These are phyloP conservation scores for Podaxis sp. DNA, from an alignment of 768 basidiomycete genomes.

Conservation along the genomic window DNA sequence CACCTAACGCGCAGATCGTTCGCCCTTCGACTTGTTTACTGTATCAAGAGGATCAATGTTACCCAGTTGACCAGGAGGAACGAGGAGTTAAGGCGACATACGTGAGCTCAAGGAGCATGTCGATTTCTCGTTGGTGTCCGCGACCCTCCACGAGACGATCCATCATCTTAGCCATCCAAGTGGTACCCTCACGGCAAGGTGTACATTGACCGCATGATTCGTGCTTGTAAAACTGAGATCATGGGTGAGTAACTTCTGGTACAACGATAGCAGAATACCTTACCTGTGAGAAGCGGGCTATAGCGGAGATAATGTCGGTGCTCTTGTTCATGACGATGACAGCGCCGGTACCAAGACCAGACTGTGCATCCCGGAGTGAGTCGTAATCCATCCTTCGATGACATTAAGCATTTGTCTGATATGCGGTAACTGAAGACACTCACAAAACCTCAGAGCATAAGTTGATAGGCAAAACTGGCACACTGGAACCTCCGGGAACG, in stretches of 20 bases:
- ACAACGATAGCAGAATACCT: not conserved
- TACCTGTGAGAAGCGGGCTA: slow-evolving; percentile 74
- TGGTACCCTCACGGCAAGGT: slow-evolving; percentile 91
- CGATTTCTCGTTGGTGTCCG: slow-evolving; percentile 90
- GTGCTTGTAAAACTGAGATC: slow-evolving; percentile 92
- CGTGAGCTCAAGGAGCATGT: slow-evolving; percentile 97
- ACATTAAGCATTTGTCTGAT: slow-evolving; percentile 4
- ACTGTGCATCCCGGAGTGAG: slow-evolving; percentile 92
- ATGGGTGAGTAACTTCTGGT: not conserved
- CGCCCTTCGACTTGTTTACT: slow-evolving; percentile 97
- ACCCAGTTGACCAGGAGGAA: not conserved
- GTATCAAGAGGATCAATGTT: slow-evolving; percentile 12
- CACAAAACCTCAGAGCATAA: slow-evolving; percentile 86
- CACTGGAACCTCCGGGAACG: slow-evolving; percentile 92
- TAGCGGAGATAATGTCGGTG: slow-evolving; percentile 92
- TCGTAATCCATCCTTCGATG: slow-evolving; percentile 90
- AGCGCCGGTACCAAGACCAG: slow-evolving; percentile 97
- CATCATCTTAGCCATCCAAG: slow-evolving; percentile 99
- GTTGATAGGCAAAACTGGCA: slow-evolving; percentile 85
- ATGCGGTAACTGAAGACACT: slow-evolving; percentile 32
- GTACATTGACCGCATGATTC: slow-evolving; percentile 98
- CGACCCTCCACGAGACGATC: slow-evolving; percentile 91
- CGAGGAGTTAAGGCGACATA: slow-evolving; percentile 31
- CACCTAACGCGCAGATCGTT: slow-evolving; percentile 95
- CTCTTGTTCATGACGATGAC: slow-evolving; percentile 99